These are phyloP conservation scores for Hypoxylon sp. DNA, from an alignment of 2,329 filamentous ascomycete species.

Conservation along the genomic window DNA sequence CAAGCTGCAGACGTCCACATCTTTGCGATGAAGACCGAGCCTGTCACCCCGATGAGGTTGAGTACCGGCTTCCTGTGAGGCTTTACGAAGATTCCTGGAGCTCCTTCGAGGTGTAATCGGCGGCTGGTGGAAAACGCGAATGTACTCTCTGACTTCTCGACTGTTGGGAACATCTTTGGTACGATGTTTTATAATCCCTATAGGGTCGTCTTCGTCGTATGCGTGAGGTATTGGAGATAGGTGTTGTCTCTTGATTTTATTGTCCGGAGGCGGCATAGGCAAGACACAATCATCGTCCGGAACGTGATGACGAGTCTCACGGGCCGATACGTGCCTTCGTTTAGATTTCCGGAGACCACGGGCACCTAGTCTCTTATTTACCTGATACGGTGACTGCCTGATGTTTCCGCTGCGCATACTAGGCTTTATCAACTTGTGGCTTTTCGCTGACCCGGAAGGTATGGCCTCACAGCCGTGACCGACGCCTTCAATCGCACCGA, in stretches of 20 bases:
- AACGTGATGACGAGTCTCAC: conserved; percentile 25
- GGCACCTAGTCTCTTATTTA: conserved; percentile 24
- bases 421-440: conserved; percentile 29
- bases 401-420: conserved; percentile 45
- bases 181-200: conserved; percentile 32
- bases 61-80: conserved; percentile 1
- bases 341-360: conserved; percentile 33
- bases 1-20: conserved; percentile 52
- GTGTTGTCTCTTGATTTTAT: conserved; percentile 33
- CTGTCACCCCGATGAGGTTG: conserved; percentile 24
- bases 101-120: conserved; percentile 49
- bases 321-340: conserved; percentile 21
- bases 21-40: conserved; percentile 31
- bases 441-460: conserved; percentile 28
- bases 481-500: conserved; percentile 33
- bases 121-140: conserved; percentile 51
- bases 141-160: conserved; percentile 52
- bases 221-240: conserved; percentile 30
- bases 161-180: conserved; percentile 47
- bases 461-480: conserved; percentile 33
- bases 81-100: conserved; percentile 45
- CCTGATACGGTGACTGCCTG: conserved; percentile 26
- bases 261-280: conserved; percentile 48
- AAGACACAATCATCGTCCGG: conserved; percentile 42
- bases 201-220: conserved; percentile 47